These are phyloP conservation scores for Leccinum pachyderme DNA, from an alignment of 1,284 basidiomycete species.

Conservation along the genomic window DNA sequence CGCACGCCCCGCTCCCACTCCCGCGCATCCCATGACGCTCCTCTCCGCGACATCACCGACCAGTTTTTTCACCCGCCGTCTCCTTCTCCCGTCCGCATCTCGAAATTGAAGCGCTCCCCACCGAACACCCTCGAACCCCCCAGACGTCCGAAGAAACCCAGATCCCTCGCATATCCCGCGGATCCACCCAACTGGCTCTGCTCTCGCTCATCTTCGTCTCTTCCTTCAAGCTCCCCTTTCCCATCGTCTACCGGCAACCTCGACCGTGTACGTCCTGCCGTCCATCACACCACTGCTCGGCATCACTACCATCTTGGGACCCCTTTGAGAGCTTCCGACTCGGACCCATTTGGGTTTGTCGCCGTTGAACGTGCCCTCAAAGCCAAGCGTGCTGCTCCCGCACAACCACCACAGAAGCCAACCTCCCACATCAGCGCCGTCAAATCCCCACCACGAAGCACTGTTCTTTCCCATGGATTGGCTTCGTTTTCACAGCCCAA, in stretches of 20 bases:
- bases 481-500: constrained; percentile 19
- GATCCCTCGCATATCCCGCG: constrained; percentile 30
- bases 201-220: constrained; percentile 27
- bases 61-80: constrained; percentile 36
- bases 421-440: constrained; percentile 6
- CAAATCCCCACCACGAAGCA: constrained; percentile 27
- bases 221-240: constrained; percentile 34
- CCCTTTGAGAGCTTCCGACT: constrained; percentile 27
- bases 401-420: constrained; percentile 9
- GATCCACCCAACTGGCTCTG: constrained; percentile 34
- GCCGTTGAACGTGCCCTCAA: constrained; percentile 41
- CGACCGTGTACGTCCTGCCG: constrained; percentile 8
- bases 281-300: constrained; percentile 8
- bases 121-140: constrained; percentile 25
- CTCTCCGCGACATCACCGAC: constrained; percentile 34
- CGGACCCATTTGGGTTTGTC: constrained; percentile 46
- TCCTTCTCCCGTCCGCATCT: constrained; percentile 28
- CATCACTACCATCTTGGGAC: constrained; percentile 21
- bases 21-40: constrained; percentile 18
- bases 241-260: constrained; percentile 26
- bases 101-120: constrained; percentile 20
- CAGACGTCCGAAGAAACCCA: constrained; percentile 35
- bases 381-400: constrained; percentile 14
- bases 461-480: constrained; percentile 13
- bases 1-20: constrained; percentile 24